phyloP scores from a whole-genome alignment of 2,329 filamentous ascomycete genomes.

The Phyllosticta citrichinensis region DNA sequence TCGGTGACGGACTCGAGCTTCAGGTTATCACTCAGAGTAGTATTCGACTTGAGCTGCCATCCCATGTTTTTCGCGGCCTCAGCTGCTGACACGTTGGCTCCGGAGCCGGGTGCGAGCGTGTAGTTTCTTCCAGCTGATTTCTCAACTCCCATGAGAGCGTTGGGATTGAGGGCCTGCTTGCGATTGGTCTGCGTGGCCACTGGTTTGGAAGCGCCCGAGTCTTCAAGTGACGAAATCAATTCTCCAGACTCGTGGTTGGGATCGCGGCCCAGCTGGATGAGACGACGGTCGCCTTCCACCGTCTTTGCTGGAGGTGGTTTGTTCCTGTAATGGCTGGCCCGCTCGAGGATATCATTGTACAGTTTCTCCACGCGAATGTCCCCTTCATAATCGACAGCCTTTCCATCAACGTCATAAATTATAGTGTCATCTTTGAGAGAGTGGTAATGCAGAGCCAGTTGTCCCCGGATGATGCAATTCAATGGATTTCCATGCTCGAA shows the following conservation, averaged over 20 bases:
- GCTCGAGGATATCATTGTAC: slow-evolving; percentile 89
- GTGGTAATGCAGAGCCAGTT: slow-evolving; percentile 80
- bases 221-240: slow-evolving; percentile 64
- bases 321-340: slow-evolving; percentile 82
- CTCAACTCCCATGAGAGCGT: slow-evolving; percentile 41
- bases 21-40: slow-evolving; percentile 53
- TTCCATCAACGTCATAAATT: slow-evolving; percentile 76
- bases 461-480: slow-evolving; percentile 81
- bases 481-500: slow-evolving; percentile 93
- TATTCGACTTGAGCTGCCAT: slow-evolving; percentile 62
- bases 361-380: slow-evolving; percentile 82
- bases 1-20: slow-evolving; percentile 58
- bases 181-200: slow-evolving; percentile 37
- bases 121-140: slow-evolving; percentile 64
- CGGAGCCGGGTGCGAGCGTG: slow-evolving; percentile 55
- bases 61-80: slow-evolving; percentile 72
- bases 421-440: slow-evolving; percentile 69
- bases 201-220: slow-evolving; percentile 44
- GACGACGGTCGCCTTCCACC: slow-evolving; percentile 69
- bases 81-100: slow-evolving; percentile 61
- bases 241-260: slow-evolving; percentile 46
- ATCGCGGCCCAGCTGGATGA: slow-evolving; percentile 77
- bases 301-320: slow-evolving; percentile 60
- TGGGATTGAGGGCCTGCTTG: slow-evolving; percentile 5
- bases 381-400: slow-evolving; percentile 58